Evolutionary conservation across 495 filamentous ascomycete genomes (phyloP), one percentile per base, ranked within the genome.

Genomic region (Hypoxylon fragiforme): DNA sequence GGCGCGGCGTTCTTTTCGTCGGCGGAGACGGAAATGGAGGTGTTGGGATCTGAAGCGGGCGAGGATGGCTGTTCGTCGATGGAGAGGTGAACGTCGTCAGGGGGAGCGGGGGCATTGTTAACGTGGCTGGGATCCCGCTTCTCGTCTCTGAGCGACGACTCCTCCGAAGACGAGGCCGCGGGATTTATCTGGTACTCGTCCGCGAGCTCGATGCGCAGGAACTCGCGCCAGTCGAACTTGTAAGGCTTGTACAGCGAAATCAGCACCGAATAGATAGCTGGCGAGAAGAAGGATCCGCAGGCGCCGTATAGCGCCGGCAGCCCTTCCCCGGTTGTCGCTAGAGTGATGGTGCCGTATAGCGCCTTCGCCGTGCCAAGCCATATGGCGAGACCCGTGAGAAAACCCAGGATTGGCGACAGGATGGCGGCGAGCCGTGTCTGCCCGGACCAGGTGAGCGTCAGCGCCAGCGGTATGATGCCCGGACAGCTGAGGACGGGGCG

Each of bases 301-400:
- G 90, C 90, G 41, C 89, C 89, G 22, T 87, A 88, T 16, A 91
- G 71, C 81, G 89, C 89, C 28, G 87, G 87, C 60, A 86, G 84
- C 58, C 88, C 88, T 11, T 76, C 74, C 28, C 85, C 87, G 8
- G 87, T 89, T 14, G 80, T 85, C 5, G 68, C 65, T 26, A 95
- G 84, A 36, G 74, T 84, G 15, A 95, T 76, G 14, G 70, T 71
- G n/a, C 90, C 89, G 59, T 76, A 85, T 57, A 89, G 58, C 43
- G 76, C 84, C 64, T 87, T 84, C 2, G 90, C 81, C 3, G 87
- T 90, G 2, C 90, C 87, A 0, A 94, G 74, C 89, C 89, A 94
- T 32, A 88, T 85, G 44, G 84, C 86, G 21, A 92, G 71, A 1
- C 84, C 83, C 53, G 85, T 84, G 28, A 74, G 74, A 18, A 91